Evolutionary conservation across 2,329 filamentous ascomycete genomes (phyloP).

Genomic region (Pseudonectria foliicola): DNA sequence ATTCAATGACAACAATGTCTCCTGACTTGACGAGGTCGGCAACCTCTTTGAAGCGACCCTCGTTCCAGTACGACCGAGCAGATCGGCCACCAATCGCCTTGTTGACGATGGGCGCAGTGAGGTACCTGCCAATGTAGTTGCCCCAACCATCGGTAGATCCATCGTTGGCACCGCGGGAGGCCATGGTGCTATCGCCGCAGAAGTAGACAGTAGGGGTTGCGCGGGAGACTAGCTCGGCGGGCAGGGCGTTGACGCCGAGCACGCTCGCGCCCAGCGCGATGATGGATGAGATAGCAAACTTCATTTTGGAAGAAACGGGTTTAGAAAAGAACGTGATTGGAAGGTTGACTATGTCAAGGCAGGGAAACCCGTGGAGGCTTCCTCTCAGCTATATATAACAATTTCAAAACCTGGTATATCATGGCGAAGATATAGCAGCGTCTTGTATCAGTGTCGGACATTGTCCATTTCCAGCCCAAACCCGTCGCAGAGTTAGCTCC

Average conservation of each 20-base stretch:
- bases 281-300: slow-evolving; percentile 12
- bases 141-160: slow-evolving; percentile 52
- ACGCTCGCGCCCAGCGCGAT: slow-evolving; percentile 11
- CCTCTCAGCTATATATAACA: slow-evolving; percentile 2
- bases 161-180: slow-evolving; percentile 34
- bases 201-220: slow-evolving; percentile 40
- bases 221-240: slow-evolving; percentile 4
- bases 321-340: not conserved
- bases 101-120: slow-evolving; percentile 45
- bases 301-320: slow-evolving; percentile 12
- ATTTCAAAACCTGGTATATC: not conserved
- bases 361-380: no score
- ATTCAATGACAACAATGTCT: slow-evolving; percentile 64
- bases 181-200: slow-evolving; percentile 58
- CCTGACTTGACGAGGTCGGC: slow-evolving; percentile 44
- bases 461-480: slow-evolving; percentile 2
- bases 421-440: not conserved
- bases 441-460: not conserved
- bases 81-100: slow-evolving; percentile 59
- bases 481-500: slow-evolving; percentile 7
- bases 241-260: slow-evolving; percentile 7
- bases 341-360: no score
- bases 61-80: slow-evolving; percentile 58
- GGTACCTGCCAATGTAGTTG: slow-evolving; percentile 47
- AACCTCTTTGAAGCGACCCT: slow-evolving; percentile 56